These are phyloP conservation scores for Podaxis sp. DNA, from an alignment of 768 basidiomycete genomes.

Conservation along the genomic window DNA sequence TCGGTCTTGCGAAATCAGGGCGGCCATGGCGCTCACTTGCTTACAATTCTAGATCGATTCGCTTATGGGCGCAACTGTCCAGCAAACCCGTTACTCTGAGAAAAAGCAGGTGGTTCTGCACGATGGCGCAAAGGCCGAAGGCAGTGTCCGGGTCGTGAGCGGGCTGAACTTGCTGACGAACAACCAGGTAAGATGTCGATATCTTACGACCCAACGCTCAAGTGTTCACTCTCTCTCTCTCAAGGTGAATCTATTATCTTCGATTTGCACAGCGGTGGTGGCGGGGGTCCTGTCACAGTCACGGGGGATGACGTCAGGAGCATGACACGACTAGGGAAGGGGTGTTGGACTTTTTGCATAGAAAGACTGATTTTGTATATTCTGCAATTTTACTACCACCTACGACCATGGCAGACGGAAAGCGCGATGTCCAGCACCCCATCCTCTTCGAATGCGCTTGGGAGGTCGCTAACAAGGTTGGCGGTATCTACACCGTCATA, in stretches of 20 bases:
- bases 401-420: slow-evolving; percentile 31
- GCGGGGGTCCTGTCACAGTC: slow-evolving; percentile 18
- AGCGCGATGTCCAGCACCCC: slow-evolving; percentile 74
- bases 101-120: slow-evolving; percentile 60
- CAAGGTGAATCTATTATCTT: slow-evolving; percentile 40
- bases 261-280: slow-evolving; percentile 27
- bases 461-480: slow-evolving; percentile 99
- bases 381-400: slow-evolving; percentile 13
- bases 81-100: slow-evolving; percentile 70
- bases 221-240: background rate
- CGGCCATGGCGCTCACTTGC: background rate
- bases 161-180: slow-evolving; percentile 76
- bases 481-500: slow-evolving; percentile 99
- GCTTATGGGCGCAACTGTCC: slow-evolving; percentile 81
- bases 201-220: background rate
- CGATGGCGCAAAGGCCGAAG: slow-evolving; percentile 33
- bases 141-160: slow-evolving; percentile 43
- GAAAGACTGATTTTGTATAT: slow-evolving; percentile 15
- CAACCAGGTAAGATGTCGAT: slow-evolving; percentile 54
- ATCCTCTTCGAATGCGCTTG: slow-evolving; percentile 94
- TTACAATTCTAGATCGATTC: slow-evolving; percentile 67
- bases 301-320: slow-evolving; percentile 23
- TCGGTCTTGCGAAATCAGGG: slow-evolving; percentile 12
- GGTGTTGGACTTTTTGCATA: slow-evolving; percentile 17
- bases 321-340: slow-evolving; percentile 6